Base-by-base conservation (phyloP, 208 protist genomes). In the Endotrypanum monterogeii region DNA sequence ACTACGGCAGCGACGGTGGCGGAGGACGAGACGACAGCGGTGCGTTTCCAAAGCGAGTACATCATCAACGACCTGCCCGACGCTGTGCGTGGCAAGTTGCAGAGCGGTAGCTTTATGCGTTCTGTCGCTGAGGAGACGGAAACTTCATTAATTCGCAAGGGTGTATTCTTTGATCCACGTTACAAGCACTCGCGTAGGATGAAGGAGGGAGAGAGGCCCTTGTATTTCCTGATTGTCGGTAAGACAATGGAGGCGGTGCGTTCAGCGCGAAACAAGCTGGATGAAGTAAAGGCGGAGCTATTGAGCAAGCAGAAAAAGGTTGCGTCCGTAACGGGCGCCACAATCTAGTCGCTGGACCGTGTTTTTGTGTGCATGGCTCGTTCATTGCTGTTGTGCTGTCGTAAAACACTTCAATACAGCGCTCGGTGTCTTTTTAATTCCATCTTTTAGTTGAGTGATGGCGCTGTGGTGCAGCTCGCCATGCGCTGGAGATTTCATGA, bases 21-120 rank as follows among this genome's bases (percentile, higher is more conserved):
- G 3, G 63, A 30, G 16, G 80, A 84, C 41, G 79, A 83, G n/a
- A 46, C 67, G n/a, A 56, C 65, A 12, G 67, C 67, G 58, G 83
- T 94, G 23, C 90, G 92, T 35, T 96, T 96, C 73, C 86, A 92
- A 73, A 79, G 76, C n/a, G 89, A 97, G 80, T 94, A 91, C 67
- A 67, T 78, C 23, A 89, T 97, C 69, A 97, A 97, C 82, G 92
- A 97, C 74, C 68, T 94, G 25, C 89, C 90, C 20, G 81, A 87
- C 41, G 65, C 82, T 35, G 84, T 97, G 32, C 86, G 92, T 12
- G 74, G 83, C 23, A 77, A 84, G 46, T 73, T 97, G 79, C 90
- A 95, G 83, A 87, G 76, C 56, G 78, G 79, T 7, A 16, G 60
- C 11, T 84, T 94, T 32, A 80, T 97, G 57, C 83, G 87, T 51